Conservation (phyloP, 225 moss, liverwort and hornwort species). For the Rhytidiadelphus loreus region DNA sequence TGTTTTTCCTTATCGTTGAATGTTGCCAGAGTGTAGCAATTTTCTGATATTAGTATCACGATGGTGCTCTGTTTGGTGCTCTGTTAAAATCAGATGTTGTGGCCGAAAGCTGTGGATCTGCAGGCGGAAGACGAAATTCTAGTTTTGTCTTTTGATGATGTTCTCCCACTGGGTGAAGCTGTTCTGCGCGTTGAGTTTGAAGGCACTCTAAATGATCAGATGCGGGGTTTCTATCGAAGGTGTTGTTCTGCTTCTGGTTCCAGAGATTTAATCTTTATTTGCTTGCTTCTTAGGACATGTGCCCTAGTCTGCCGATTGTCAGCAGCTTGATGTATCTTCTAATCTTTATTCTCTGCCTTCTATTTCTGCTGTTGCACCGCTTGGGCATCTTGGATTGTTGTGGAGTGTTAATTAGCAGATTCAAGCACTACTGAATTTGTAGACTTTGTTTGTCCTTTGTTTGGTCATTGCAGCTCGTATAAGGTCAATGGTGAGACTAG, state of each 20-base stretch:
- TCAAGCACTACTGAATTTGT: neutral
- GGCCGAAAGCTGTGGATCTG: constrained; percentile 51
- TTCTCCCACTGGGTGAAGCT: constrained; percentile 52
- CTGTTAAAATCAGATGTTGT: constrained; percentile 30
- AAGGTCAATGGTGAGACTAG: constrained; percentile 48
- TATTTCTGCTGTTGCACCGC: neutral
- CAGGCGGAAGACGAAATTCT: constrained; percentile 52
- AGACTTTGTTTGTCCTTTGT: neutral
- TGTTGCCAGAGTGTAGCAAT: neutral
- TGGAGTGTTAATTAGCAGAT: neutral
- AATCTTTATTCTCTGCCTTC: neutral
- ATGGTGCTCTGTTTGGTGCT: neutral
- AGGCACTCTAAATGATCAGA: constrained; percentile 68
- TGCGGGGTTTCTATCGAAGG: constrained; percentile 77
- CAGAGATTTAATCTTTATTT: neutral
- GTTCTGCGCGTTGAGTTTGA: constrained; percentile 56
- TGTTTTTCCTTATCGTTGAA: neutral
- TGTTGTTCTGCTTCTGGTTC: constrained; percentile 1
- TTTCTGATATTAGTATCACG: neutral
- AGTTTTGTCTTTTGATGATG: constrained; percentile 45
- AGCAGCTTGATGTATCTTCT: neutral
- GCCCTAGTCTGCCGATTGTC: neutral
- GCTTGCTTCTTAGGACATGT: neutral
- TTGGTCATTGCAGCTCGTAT: constrained; percentile 41
- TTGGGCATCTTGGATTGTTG: neutral